Conservation (phyloP, 2,329 filamentous ascomycete genomes). For the Botryotinia convoluta region DNA sequence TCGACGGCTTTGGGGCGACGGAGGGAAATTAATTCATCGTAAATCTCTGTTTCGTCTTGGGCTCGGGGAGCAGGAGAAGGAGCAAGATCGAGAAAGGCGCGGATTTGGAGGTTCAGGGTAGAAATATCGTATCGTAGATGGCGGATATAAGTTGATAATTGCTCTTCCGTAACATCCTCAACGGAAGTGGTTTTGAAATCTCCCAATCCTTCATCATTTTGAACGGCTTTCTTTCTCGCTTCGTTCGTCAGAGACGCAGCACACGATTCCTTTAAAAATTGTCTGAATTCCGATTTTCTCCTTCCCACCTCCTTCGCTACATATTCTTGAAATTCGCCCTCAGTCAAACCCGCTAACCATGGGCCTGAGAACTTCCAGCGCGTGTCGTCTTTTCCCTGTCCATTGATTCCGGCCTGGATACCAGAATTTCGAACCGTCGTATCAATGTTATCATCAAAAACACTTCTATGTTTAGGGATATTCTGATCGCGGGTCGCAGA, state of each 20-base stretch:
- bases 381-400: constrained; percentile 41
- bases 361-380: constrained; percentile 67
- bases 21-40: background rate
- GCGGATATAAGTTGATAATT: constrained; percentile 53
- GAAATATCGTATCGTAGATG: constrained; percentile 51
- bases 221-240: constrained; percentile 23
- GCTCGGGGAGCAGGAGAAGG: constrained; percentile 27
- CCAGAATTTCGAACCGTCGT: constrained; percentile 41
- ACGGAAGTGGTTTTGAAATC: constrained; percentile 37
- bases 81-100: constrained; percentile 59
- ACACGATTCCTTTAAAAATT: constrained; percentile 50
- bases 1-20: background rate
- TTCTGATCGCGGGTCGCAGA: background rate
- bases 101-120: constrained; percentile 53
- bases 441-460: constrained; percentile 59
- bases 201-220: constrained; percentile 6
- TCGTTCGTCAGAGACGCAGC: constrained; percentile 46
- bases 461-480: constrained; percentile 42
- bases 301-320: constrained; percentile 53
- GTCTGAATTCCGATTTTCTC: constrained; percentile 53
- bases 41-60: background rate
- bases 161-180: constrained; percentile 47
- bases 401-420: background rate
- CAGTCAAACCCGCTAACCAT: constrained; percentile 61
- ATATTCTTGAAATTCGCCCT: constrained; percentile 59